A percentile compares a stretch with the other conserved stretches of the same genome.
phyloP scores from a whole-genome alignment of 1,284 basidiomycete species.

The Tremellales sp. region DNA sequence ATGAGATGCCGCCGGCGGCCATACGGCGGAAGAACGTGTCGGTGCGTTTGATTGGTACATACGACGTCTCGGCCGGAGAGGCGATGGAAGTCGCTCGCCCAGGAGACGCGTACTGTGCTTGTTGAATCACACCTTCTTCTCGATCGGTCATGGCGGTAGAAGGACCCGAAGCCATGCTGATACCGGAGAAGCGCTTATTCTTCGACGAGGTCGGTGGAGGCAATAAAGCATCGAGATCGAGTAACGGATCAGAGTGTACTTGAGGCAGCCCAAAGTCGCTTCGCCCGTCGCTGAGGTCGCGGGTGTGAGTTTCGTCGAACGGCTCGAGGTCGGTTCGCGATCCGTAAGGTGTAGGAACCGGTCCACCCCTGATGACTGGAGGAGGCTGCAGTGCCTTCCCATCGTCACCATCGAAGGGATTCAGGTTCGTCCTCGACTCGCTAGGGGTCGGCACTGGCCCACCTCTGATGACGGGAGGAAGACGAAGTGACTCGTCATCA shows the following conservation, averaged over 20 bases:
- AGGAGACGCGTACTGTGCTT: conserved; percentile 12
- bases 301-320: conserved; percentile 15
- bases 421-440: conserved; percentile 15
- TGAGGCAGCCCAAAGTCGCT: conserved; percentile 2
- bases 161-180: conserved; percentile 10
- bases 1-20: conserved; percentile 25
- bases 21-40: conserved; percentile 37
- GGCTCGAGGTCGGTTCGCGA: conserved; percentile 20
- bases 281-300: conserved; percentile 10
- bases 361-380: conserved; percentile 30
- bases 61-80: conserved; percentile 16
- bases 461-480: conserved; percentile 23
- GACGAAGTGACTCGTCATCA: conserved; percentile 4
- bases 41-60: conserved; percentile 27
- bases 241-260: conserved; percentile 16
- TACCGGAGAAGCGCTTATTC: conserved; percentile 8
- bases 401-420: conserved; percentile 26
- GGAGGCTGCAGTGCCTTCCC: no score
- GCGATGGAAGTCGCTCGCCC: conserved; percentile 13
- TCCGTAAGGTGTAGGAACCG: conserved; percentile 34
- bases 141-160: conserved; percentile 16
- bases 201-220: conserved; percentile 4
- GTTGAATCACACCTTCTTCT: conserved; percentile 29
- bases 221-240: conserved; percentile 18
- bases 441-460: conserved; percentile 40